A percentile compares a stretch with the other conserved stretches of the same genome.
phyloP scores from a whole-genome alignment of 495 filamentous ascomycete species.

The Penicillium longicatenatum region DNA sequence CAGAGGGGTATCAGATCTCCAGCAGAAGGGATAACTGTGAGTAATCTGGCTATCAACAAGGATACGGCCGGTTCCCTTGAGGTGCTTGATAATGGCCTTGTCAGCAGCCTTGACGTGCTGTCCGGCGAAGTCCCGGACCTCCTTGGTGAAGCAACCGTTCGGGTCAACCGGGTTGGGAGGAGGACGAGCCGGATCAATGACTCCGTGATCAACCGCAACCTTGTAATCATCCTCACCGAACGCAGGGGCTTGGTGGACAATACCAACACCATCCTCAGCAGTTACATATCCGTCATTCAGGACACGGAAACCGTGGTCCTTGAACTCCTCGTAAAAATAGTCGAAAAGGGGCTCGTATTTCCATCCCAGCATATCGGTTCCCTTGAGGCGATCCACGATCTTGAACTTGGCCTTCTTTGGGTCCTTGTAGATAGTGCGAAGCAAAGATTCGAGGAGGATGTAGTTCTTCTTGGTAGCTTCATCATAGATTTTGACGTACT shows the following conservation, averaged over 20 bases:
- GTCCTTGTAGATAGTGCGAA: conserved; percentile 90
- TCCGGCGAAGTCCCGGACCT: conserved; percentile 82
- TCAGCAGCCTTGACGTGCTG: conserved; percentile 94
- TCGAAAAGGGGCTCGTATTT: conserved; percentile 89
- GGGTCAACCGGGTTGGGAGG: conserved; percentile 93
- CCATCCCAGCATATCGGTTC: conserved; percentile 88
- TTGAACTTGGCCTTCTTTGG: conserved; percentile 97
- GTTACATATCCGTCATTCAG: conserved; percentile 89
- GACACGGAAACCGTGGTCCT: conserved; percentile 82
- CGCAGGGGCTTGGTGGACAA: conserved; percentile 93
- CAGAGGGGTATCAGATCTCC: conserved; percentile 90
- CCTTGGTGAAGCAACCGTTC: conserved; percentile 74
- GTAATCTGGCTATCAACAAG: conserved; percentile 88
- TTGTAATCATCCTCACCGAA: conserved; percentile 98
- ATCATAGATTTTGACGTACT: conserved; percentile 91
- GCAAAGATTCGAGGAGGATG: conserved; percentile 81
- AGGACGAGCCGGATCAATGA: conserved; percentile 72
- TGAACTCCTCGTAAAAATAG: conserved; percentile 94
- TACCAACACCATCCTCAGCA: conserved; percentile 88
- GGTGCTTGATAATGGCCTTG: conserved; percentile 88
- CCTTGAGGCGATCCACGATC: conserved; percentile 78
- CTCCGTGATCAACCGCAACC: conserved; percentile 72
- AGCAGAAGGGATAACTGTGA: conserved; percentile 96
- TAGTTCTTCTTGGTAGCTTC: conserved; percentile 80
- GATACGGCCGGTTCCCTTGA: conserved; percentile 78